Conservation (phyloP, 2,329 filamentous ascomycete genomes). For the Trematosphaeria pertusa region DNA sequence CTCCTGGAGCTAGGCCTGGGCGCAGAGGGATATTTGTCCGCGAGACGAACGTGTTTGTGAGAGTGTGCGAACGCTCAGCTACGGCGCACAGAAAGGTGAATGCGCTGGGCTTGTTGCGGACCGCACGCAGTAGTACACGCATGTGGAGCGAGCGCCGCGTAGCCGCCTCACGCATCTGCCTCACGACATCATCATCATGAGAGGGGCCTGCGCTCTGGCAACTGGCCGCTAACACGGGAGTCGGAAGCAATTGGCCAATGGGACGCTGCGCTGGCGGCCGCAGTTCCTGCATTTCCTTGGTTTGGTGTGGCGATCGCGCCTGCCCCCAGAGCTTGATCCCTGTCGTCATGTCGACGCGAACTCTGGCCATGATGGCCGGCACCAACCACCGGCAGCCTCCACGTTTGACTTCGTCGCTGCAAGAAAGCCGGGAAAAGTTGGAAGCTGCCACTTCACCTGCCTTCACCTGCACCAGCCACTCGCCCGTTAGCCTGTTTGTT, state of each 20-base stretch:
- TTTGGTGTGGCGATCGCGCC: slow-evolving; percentile 4
- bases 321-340: slow-evolving; percentile 23
- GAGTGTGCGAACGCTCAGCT: too few relatives aligned
- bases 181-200: slow-evolving; percentile 2
- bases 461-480: slow-evolving; percentile 14
- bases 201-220: too few relatives aligned
- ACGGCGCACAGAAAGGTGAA: too few relatives aligned
- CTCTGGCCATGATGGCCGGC: not conserved
- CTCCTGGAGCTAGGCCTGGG: too few relatives aligned
- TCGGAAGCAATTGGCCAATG: slow-evolving; percentile 10
- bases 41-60: too few relatives aligned
- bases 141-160: not conserved
- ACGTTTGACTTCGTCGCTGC: slow-evolving; percentile 3
- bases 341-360: slow-evolving; percentile 5
- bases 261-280: not conserved
- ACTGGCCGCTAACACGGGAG: too few relatives aligned
- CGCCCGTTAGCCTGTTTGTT: slow-evolving; percentile 4
- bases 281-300: slow-evolving; percentile 18
- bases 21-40: too few relatives aligned
- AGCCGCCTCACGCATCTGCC: not conserved
- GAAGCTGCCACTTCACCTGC: slow-evolving; percentile 9
- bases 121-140: too few relatives aligned
- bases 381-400: not conserved
- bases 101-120: too few relatives aligned
- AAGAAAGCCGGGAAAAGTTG: slow-evolving; percentile 15